Conservation (phyloP, 495 filamentous ascomycete genomes). For the Penicillium flavigenum region DNA sequence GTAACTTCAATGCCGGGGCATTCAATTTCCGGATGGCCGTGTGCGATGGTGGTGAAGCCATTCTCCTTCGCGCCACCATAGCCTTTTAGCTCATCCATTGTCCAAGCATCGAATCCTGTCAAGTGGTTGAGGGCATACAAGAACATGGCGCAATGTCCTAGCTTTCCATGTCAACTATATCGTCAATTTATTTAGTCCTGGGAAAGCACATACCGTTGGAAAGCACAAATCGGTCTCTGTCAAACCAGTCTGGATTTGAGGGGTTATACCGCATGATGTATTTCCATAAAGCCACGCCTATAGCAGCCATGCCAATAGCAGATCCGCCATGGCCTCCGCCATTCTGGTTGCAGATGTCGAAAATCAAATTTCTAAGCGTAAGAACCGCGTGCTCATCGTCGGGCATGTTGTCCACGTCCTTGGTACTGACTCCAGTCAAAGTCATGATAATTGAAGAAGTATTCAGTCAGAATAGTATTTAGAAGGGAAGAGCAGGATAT, state of each 20-base stretch:
- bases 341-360: constrained; percentile 42
- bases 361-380: constrained; percentile 43
- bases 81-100: constrained; percentile 48
- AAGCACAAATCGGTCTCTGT: constrained; percentile 85
- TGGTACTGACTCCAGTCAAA: too few relatives aligned
- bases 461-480: too few relatives aligned
- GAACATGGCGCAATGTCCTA: constrained; percentile 41
- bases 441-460: too few relatives aligned
- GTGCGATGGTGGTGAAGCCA: constrained; percentile 29
- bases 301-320: constrained; percentile 87
- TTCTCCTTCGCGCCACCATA: constrained; percentile 45
- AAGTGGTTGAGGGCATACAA: constrained; percentile 51
- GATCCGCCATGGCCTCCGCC: constrained; percentile 54
- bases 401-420: too few relatives aligned
- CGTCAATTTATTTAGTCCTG: too few relatives aligned
- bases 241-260: constrained; percentile 82
- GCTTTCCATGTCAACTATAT: too few relatives aligned
- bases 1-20: constrained; percentile 53
- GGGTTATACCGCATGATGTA: constrained; percentile 91
- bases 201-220: constrained; percentile 39
- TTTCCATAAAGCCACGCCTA: constrained; percentile 84
- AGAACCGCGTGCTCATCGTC: constrained; percentile 35
- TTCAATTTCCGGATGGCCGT: constrained; percentile 51
- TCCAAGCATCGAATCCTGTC: constrained; percentile 49
- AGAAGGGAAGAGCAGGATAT: too few relatives aligned